Evolutionary conservation across 306 rosid genomes (phyloP).

Genomic region (Trifolium fragiferum): DNA sequence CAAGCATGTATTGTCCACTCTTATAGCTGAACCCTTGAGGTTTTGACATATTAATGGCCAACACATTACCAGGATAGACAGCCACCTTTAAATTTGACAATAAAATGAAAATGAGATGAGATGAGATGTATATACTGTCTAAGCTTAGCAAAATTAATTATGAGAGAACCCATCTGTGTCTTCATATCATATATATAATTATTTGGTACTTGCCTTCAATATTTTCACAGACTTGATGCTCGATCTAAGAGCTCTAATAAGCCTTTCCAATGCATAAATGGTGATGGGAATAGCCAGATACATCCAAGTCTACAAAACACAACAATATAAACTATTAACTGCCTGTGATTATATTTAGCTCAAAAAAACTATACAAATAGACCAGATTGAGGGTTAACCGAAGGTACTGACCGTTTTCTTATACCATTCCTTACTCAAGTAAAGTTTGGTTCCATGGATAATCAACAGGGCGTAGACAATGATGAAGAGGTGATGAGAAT

Average conservation of each 20-base stretch:
- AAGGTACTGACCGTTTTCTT: constrained; percentile 67
- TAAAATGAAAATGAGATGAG: constrained; percentile 34
- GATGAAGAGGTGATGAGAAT: constrained; percentile 73
- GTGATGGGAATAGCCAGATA: constrained; percentile 57
- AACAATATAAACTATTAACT: background rate
- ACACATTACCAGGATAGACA: constrained; percentile 66
- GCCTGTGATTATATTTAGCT: constrained; percentile 25
- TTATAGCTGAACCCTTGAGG: constrained; percentile 64
- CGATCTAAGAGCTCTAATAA: constrained; percentile 56
- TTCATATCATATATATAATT: constrained; percentile 7
- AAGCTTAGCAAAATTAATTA: constrained; percentile 2
- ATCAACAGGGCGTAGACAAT: constrained; percentile 63
- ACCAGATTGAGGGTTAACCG: constrained; percentile 9
- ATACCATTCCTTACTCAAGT: constrained; percentile 61
- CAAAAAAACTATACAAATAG: background rate
- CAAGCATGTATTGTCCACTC: constrained; percentile 73
- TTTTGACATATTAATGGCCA: constrained; percentile 64
- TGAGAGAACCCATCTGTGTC: background rate
- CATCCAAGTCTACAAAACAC: constrained; percentile 58
- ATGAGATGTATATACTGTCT: constrained; percentile 15
- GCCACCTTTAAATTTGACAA: constrained; percentile 59
- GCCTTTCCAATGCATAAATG: constrained; percentile 55
- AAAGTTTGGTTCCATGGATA: constrained; percentile 64
- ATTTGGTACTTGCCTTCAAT: constrained; percentile 41
- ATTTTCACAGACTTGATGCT: constrained; percentile 54